phyloP scores from a whole-genome alignment of 2,329 filamentous ascomycete species.

The Penicillium sp. region DNA sequence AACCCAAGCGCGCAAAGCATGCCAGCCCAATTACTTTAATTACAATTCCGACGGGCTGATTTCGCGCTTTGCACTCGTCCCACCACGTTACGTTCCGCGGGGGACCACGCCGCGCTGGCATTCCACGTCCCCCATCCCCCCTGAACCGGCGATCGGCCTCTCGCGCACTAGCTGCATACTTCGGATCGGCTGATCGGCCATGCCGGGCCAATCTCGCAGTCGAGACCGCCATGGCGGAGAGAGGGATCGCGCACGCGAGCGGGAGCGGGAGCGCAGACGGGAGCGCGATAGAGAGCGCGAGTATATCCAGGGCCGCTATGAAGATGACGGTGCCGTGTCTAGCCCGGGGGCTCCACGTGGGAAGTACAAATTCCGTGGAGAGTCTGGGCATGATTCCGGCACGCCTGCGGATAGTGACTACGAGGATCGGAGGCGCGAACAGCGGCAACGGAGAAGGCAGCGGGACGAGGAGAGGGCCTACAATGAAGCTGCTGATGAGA shows the following conservation, averaged over 20 bases:
- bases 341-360: conserved; percentile 15
- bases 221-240: conserved; percentile 31
- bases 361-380: conserved; percentile 23
- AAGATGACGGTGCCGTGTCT: conserved; percentile 11
- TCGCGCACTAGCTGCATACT: neutral
- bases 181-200: conserved; percentile 9
- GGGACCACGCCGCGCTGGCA: neutral
- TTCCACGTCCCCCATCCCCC: conserved; percentile 1
- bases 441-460: conserved; percentile 17
- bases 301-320: conserved; percentile 19
- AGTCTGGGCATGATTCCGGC: conserved; percentile 25
- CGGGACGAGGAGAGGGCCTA: conserved; percentile 23
- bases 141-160: neutral
- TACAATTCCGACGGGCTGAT: neutral
- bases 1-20: neutral
- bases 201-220: conserved; percentile 35
- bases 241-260: conserved; percentile 21
- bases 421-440: conserved; percentile 24
- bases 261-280: conserved; percentile 6
- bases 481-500: conserved; percentile 2
- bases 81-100: conserved; percentile 3
- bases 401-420: conserved; percentile 20
- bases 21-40: neutral
- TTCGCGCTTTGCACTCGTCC: neutral
- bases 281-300: conserved; percentile 14